Evolutionary conservation across 805 yeast genomes (phyloP).

Genomic region (Brettanomyces sp.): DNA sequence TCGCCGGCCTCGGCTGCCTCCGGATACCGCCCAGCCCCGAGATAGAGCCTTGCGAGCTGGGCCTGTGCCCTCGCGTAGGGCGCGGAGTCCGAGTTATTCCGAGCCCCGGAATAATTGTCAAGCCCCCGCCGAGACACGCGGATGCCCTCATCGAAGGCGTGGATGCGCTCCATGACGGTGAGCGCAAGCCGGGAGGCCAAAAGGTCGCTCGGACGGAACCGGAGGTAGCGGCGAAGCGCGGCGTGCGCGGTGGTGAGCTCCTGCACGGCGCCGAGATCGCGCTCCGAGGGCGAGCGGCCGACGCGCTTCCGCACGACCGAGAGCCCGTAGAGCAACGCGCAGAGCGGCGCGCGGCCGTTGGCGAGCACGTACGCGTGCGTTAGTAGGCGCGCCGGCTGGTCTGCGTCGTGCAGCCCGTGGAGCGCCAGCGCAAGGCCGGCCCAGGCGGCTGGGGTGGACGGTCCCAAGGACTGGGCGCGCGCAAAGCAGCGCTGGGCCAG

Average conservation of each 20-base stretch:
- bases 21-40: constrained; percentile 51
- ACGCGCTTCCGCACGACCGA: constrained; percentile 41
- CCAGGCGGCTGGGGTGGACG: constrained; percentile 73
- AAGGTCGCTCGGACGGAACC: constrained; percentile 48
- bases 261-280: constrained; percentile 51
- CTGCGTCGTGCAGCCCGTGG: constrained; percentile 38
- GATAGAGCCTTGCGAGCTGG: constrained; percentile 60
- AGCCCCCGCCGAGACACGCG: constrained; percentile 27
- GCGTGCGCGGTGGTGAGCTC: constrained; percentile 56
- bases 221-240: constrained; percentile 59
- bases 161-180: constrained; percentile 59
- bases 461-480: constrained; percentile 74
- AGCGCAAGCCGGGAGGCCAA: constrained; percentile 49
- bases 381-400: constrained; percentile 47
- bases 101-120: too few species aligned
- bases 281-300: constrained; percentile 30
- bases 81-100: too few species aligned
- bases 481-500: constrained; percentile 66
- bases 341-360: constrained; percentile 59
- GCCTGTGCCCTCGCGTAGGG: constrained; percentile 50
- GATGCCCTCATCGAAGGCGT: constrained; percentile 48
- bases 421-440: constrained; percentile 68
- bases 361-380: constrained; percentile 76
- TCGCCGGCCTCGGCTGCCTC: constrained; percentile 55
- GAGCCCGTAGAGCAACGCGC: constrained; percentile 65